Base-by-base conservation (phyloP, 306 rosid species). In the Cucumis sativus region DNA sequence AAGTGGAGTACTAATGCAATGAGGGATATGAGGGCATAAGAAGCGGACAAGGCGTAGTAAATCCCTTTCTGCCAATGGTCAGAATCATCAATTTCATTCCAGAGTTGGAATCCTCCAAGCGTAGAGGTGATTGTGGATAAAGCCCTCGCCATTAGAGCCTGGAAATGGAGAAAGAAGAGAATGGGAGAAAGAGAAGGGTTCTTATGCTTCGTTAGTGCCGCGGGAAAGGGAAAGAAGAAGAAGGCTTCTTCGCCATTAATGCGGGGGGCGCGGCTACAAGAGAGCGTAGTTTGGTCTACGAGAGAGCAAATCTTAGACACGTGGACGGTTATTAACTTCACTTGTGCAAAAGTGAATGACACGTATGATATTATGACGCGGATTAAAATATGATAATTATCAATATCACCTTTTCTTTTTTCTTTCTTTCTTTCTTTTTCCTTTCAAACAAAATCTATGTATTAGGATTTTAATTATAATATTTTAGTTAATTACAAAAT, bases 1-100 rank as follows among this genome's bases (percentile, higher is more conserved):
- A 10, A 82, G 68, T 76, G 4, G 2, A 82, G 74, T 39, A 91
- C 92, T 83, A 91, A 81, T 37, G 95, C 87, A 76, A 85, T 75
- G 45, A 88, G 54, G 30, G 97, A 91, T 58, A 91, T 85, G 12
- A 74, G 69, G 35, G 83, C 90, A 83, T 85, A 89, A 77, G 89
- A 81, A 12, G 74, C 88, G 49, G 85, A 85, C 0, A 89, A 75
- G 35, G 84, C 59, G 79, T 40, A 78, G 81, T 87, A 89, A 82
- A 83, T 64, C 71, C 81, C 70, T 39, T 58, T 76, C 55, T 84
- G 83, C 85, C 82, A 81, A 75, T 83, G 77, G 67, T 84, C 60
- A 0, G 83, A 84, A 17, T 77, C 79, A 58, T 76, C 77, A 49
- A 83, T 80, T 55, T 81, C 57, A 35, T 82, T 81, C 94, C 91